These are phyloP conservation scores for Sordariomycetes sp. DNA, from an alignment of 2,329 filamentous ascomycete species.

Conservation along the genomic window DNA sequence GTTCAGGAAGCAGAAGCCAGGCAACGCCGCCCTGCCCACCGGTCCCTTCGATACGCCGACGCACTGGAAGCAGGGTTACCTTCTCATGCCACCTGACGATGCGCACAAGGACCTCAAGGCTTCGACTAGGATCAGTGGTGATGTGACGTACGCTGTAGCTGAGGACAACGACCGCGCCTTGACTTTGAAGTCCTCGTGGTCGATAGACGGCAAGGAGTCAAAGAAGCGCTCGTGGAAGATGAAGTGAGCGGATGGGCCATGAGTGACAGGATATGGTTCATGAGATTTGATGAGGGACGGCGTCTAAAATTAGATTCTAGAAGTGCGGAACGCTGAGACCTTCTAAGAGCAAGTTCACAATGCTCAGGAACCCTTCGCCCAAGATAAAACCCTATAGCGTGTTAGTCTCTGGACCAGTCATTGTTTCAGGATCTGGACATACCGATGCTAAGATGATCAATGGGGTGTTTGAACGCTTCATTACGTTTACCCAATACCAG, in stretches of 20 bases:
- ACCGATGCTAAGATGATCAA: conserved; percentile 80
- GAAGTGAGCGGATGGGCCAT: conserved; percentile 19
- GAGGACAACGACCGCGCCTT: conserved; percentile 61
- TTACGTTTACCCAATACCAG: conserved; percentile 64
- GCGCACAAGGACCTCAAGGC: conserved; percentile 35
- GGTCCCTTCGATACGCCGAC: conserved; percentile 69
- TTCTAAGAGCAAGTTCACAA: conserved; percentile 78
- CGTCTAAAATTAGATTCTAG: conserved; percentile 17
- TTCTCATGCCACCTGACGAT: conserved; percentile 56
- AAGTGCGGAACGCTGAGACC: conserved; percentile 69
- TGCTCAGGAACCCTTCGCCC: conserved; percentile 85
- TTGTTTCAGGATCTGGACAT: conserved; percentile 9
- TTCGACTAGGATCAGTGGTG: conserved; percentile 53
- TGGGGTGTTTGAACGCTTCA: conserved; percentile 53
- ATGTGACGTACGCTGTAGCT: conserved; percentile 61
- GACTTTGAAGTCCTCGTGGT: conserved; percentile 57
- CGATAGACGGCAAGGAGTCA: conserved; percentile 28
- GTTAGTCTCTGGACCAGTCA: conserved; percentile 7
- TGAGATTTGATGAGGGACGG: background rate
- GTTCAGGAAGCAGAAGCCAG: conserved; percentile 47
- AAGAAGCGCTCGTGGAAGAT: conserved; percentile 42
- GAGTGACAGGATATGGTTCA: background rate
- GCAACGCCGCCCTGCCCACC: conserved; percentile 79
- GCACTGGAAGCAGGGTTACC: conserved; percentile 82
- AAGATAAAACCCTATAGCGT: conserved; percentile 66